phyloP scores from a whole-genome alignment of 106 monocot genomes.

The Platanthera guangdongensis region DNA sequence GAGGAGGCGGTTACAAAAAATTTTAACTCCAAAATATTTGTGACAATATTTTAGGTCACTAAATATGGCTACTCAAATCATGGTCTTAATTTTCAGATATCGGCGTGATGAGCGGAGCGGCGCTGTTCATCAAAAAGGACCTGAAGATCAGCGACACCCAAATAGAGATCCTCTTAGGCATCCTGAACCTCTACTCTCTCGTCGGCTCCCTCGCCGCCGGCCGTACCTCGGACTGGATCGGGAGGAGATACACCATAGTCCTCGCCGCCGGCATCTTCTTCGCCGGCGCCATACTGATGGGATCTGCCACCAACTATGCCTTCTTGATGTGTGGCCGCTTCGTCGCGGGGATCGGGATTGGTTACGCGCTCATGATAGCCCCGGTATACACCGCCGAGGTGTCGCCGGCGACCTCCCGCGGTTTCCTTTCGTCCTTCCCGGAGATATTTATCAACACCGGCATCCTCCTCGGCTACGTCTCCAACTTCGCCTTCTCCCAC shows the following conservation, averaged over 20 bases:
- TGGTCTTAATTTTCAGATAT: conserved; percentile 29
- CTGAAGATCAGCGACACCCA: conserved; percentile 52
- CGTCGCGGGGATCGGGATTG: conserved; percentile 69
- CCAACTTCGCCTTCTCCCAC: conserved; percentile 13
- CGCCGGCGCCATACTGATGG: conserved; percentile 64
- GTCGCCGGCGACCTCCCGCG: conserved; percentile 25
- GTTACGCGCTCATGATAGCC: conserved; percentile 67
- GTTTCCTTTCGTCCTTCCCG: conserved; percentile 34
- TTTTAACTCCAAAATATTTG: too few relatives aligned
- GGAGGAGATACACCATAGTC: conserved; percentile 66
- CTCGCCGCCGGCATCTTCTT: conserved; percentile 61
- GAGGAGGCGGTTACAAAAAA: too few relatives aligned
- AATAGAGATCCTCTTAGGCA: conserved; percentile 58
- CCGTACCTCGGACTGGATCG: conserved; percentile 70
- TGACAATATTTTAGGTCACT: too few relatives aligned
- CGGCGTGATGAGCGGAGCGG: conserved; percentile 76
- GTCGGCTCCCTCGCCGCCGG: conserved; percentile 62
- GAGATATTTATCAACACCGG: conserved; percentile 38
- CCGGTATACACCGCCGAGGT: conserved; percentile 56
- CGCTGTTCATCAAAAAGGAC: conserved; percentile 54
- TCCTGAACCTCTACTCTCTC: conserved; percentile 70
- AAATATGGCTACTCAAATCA: too few relatives aligned
- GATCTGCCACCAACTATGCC: conserved; percentile 53
- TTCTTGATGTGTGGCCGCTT: conserved; percentile 72
- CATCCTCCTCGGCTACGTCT: conserved; percentile 28